A percentile compares a stretch with the other conserved stretches of the same genome.
These are phyloP conservation scores for Torulaspora quercuum DNA, from an alignment of 805 yeast species.

Conservation along the genomic window DNA sequence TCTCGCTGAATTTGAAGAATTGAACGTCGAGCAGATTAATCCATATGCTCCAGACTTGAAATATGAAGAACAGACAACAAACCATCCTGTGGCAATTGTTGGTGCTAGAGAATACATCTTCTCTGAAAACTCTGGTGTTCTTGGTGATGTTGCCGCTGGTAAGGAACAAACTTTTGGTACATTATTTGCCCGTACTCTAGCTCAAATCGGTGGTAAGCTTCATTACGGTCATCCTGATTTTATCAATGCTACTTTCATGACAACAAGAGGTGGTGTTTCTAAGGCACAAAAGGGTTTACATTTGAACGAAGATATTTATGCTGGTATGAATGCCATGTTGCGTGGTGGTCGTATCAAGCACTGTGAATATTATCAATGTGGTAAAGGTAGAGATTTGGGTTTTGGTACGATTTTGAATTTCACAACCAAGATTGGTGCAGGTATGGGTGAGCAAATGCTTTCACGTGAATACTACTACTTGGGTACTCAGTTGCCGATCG, in stretches of 20 bases:
- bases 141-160: constrained; percentile 90
- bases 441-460: constrained; percentile 88
- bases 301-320: constrained; percentile 83
- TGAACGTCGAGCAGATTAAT: constrained; percentile 69
- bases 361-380: constrained; percentile 85
- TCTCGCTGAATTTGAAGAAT: constrained; percentile 78
- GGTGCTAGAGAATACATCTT: constrained; percentile 87
- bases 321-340: constrained; percentile 78
- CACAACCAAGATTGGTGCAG: constrained; percentile 87
- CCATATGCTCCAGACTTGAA: constrained; percentile 76
- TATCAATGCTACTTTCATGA: constrained; percentile 69
- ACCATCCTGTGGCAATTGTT: constrained; percentile 75
- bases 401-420: constrained; percentile 82
- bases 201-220: constrained; percentile 80
- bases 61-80: constrained; percentile 48
- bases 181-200: constrained; percentile 73
- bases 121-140: constrained; percentile 80
- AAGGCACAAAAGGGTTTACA: constrained; percentile 85
- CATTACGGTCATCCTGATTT: constrained; percentile 91
- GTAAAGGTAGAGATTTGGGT: constrained; percentile 87
- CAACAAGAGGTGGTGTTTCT: constrained; percentile 84
- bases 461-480: constrained; percentile 79
- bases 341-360: constrained; percentile 88
- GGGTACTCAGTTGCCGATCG: constrained; percentile 77
- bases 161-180: constrained; percentile 89